Conservation (phyloP, 495 filamentous ascomycete genomes). For the Aspergillus sparsus region DNA sequence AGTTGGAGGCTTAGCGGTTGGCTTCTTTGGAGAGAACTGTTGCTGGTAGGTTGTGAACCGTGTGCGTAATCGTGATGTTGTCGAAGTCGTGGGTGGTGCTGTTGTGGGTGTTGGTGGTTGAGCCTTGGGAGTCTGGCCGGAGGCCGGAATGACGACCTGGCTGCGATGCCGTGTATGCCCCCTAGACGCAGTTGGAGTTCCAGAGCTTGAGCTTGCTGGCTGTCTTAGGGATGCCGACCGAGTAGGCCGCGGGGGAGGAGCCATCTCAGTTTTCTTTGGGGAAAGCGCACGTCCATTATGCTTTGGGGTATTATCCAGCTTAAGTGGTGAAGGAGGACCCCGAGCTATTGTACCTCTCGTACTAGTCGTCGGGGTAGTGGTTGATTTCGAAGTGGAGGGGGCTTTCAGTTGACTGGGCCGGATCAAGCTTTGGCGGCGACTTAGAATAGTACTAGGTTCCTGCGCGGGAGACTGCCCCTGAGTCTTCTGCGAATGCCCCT, state of each 20-base stretch:
- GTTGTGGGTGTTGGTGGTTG: slow-evolving; percentile 13
- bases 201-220: slow-evolving; percentile 25
- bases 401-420: slow-evolving; percentile 32
- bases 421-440: slow-evolving; percentile 40
- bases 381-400: slow-evolving; percentile 20
- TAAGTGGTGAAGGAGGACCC: slow-evolving; percentile 35
- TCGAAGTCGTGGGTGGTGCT: neutral
- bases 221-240: slow-evolving; percentile 49
- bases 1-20: slow-evolving; percentile 55
- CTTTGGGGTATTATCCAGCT: slow-evolving; percentile 23
- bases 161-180: slow-evolving; percentile 43
- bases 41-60: slow-evolving; percentile 69
- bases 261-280: slow-evolving; percentile 43
- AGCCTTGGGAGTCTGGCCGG: slow-evolving; percentile 20
- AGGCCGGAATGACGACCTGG: slow-evolving; percentile 31
- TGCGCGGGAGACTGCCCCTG: slow-evolving; percentile 7
- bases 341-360: slow-evolving; percentile 27
- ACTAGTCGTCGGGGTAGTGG: slow-evolving; percentile 21
- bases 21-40: slow-evolving; percentile 67
- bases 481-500: slow-evolving; percentile 16
- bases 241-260: slow-evolving; percentile 36
- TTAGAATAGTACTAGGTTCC: slow-evolving; percentile 11
- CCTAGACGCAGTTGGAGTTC: slow-evolving; percentile 20
- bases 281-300: slow-evolving; percentile 30
- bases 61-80: slow-evolving; percentile 42